Evolutionary conservation across 768 basidiomycete genomes (phyloP), one percentile per base, ranked within the genome.

Genomic region (Collybiopsis confluens): DNA sequence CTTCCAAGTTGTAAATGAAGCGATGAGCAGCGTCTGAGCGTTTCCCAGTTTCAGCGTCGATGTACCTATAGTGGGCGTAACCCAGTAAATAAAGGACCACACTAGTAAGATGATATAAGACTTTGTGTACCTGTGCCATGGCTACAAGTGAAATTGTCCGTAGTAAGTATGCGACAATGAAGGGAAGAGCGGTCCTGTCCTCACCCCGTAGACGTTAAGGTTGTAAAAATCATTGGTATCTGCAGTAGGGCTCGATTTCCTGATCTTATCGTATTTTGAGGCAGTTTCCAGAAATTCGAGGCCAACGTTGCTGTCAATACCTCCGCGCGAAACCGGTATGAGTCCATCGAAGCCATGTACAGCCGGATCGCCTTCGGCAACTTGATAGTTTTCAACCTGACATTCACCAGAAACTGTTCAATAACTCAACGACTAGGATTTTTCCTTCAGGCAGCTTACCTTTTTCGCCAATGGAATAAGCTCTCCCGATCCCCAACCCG

Each of bases 401-500:
- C 16, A 2, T n/a, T n/a, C 7, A 33, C 5, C 30, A 24, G 11
- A 35, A 13, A 33, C n/a, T n/a, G n/a, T n/a, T n/a, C n/a, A n/a
- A n/a, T n/a, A n/a, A n/a, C n/a, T n/a, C n/a, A n/a, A n/a, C n/a
- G n/a, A n/a, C n/a, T n/a, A n/a, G n/a, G n/a, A n/a, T n/a, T n/a
- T n/a, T n/a, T n/a, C n/a, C n/a, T n/a, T n/a, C n/a, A n/a, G n/a
- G n/a, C n/a, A n/a, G n/a, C n/a, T n/a, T n/a, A 73, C 78, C 72
- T 78, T 79, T 53, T 58, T 69, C 15, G 76, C 56, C 1, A 77
- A 59, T 2, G 78, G 79, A 18, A 79, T 65, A 0, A 80, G 62
- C n/a, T 73, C 69, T 8, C 66, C 54, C 4, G 72, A 73, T 15
- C 72, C 64, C 78, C 78, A 80, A 2, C 77, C 78, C 0, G 63